phyloP scores from a whole-genome alignment of 768 basidiomycete species.

The Hericium erinaceus region DNA sequence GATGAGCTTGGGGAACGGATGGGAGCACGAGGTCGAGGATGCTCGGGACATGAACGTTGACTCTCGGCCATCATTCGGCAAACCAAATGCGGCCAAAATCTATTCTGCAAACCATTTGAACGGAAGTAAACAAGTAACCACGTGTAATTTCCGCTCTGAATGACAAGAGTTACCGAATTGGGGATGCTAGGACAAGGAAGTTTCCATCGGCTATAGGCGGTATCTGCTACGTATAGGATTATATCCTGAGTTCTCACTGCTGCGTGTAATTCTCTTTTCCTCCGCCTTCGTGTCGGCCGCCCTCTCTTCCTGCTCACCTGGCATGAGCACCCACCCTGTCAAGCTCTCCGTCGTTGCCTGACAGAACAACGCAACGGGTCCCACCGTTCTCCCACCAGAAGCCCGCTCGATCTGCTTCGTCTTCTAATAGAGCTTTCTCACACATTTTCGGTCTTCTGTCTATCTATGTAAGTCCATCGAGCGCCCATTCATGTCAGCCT shows the following conservation, averaged over 20 bases:
- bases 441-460: not conserved
- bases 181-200: not conserved
- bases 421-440: too few relatives aligned
- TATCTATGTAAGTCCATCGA: not conserved
- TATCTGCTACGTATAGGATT: not conserved
- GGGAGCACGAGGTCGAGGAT: not conserved
- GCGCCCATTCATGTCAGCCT: not conserved
- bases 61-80: too few relatives aligned
- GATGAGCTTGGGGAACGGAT: too few relatives aligned
- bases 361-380: too few relatives aligned
- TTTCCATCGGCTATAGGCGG: not conserved
- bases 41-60: not conserved
- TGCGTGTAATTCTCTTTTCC: too few relatives aligned
- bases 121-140: not conserved
- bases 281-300: too few relatives aligned
- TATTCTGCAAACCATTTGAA: too few relatives aligned
- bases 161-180: not conserved
- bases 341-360: too few relatives aligned
- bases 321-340: too few relatives aligned
- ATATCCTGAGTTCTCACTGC: too few relatives aligned
- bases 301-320: too few relatives aligned
- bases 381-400: not conserved
- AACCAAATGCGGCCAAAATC: too few relatives aligned
- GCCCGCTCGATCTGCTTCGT: not conserved
- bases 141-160: not conserved